These are phyloP conservation scores for Nicotiana sylvestris DNA, from an alignment of 257 asterid genomes.

Conservation along the genomic window DNA sequence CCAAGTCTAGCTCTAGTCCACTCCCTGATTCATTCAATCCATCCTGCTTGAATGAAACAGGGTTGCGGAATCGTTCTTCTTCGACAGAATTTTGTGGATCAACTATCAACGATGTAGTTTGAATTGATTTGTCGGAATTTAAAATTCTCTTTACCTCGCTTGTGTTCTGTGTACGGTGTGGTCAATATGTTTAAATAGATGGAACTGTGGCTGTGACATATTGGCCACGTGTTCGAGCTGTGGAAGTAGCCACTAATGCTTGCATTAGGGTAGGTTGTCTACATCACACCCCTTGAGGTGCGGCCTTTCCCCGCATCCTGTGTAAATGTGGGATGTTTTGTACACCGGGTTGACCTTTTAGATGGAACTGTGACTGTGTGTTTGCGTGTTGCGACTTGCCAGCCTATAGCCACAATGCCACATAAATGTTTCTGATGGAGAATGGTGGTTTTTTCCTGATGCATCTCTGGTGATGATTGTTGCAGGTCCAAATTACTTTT, in stretches of 20 bases:
- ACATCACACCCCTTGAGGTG: no score
- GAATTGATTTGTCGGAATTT: background rate
- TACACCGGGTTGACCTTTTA: no score
- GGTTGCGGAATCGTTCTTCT: background rate
- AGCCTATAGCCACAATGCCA: background rate
- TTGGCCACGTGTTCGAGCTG: no score
- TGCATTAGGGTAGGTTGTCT: no score
- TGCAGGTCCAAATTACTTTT: constrained; percentile 73
- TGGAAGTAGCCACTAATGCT: no score
- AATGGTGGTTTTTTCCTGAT: background rate
- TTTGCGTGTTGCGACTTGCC: background rate
- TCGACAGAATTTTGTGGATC: background rate
- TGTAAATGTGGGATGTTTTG: no score
- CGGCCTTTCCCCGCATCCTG: no score
- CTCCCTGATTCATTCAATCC: background rate
- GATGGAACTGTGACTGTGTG: background rate
- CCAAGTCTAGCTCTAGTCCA: background rate
- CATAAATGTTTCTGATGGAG: background rate
- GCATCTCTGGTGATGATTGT: background rate
- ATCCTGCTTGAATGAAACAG: background rate
- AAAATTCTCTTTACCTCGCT: background rate
- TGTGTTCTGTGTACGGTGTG: background rate
- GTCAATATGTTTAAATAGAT: background rate
- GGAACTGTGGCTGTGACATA: background rate
- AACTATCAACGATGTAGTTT: background rate